A percentile compares a stretch with the other conserved stretches of the same genome.
phyloP scores from a whole-genome alignment of 2,329 filamentous ascomycete species.

The Fusarium torulosum region DNA sequence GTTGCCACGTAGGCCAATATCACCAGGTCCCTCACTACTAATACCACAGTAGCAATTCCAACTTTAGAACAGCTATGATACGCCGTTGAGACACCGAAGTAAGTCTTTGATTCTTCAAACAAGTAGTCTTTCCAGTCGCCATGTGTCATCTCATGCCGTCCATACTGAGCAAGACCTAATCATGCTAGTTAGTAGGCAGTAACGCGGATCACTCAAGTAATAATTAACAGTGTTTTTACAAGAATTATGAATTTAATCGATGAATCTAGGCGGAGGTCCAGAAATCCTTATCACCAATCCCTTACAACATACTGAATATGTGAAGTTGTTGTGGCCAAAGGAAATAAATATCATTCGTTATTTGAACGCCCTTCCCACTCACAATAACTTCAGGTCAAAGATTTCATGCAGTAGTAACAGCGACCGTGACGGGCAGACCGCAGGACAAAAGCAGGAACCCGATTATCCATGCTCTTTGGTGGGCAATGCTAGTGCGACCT shows the following conservation, averaged over 20 bases:
- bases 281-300: neutral
- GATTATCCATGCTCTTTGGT: neutral
- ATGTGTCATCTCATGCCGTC: neutral
- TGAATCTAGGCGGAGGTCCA: neutral
- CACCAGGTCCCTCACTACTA: too few relatives aligned
- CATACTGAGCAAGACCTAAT: neutral
- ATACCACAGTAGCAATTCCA: too few relatives aligned
- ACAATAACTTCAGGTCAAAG: too few relatives aligned
- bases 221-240: neutral
- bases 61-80: neutral
- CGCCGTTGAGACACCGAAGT: neutral
- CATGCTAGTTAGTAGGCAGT: neutral
- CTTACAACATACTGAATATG: neutral
- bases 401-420: too few relatives aligned
- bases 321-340: neutral
- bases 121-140: neutral
- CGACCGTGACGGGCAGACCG: neutral
- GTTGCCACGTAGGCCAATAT: conserved; percentile 11
- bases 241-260: neutral
- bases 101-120: neutral
- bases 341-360: neutral
- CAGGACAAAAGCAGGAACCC: neutral
- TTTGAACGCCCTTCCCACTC: too few relatives aligned
- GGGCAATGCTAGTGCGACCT: neutral
- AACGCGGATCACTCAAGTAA: neutral